Percentiles rank a stretch among this genome's conserved stretches.
These are phyloP conservation scores for Nemophila menziesii DNA, from an alignment of 257 asterid species.

Conservation along the genomic window DNA sequence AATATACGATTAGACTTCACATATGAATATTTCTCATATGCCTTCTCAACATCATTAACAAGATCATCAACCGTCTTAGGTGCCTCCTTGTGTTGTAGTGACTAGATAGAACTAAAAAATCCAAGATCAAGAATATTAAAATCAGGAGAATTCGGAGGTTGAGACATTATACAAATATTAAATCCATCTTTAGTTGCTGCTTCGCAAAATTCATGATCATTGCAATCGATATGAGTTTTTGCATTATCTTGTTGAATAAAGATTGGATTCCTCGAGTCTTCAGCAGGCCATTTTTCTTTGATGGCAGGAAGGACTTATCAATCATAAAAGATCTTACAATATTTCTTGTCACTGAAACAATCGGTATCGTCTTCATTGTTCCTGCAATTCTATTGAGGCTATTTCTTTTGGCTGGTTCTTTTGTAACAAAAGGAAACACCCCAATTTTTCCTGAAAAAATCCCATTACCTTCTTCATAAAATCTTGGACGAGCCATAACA, in stretches of 20 bases:
- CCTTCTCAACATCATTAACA: neutral
- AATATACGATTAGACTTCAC: constrained; percentile 1
- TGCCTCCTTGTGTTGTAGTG: neutral
- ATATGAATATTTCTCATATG: constrained; percentile 1
- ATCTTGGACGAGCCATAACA: constrained; percentile 4
- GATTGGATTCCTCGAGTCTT: neutral
- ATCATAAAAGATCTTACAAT: neutral
- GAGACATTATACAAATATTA: constrained; percentile 1
- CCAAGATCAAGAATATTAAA: neutral
- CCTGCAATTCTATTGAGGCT: neutral
- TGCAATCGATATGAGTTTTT: constrained; percentile 2
- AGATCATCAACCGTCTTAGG: neutral
- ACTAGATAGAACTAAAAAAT: neutral
- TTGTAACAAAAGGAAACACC: neutral
- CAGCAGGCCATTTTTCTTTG: constrained; percentile 5
- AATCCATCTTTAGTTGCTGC: neutral
- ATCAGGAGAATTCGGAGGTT: constrained; percentile 2
- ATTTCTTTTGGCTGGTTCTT: neutral
- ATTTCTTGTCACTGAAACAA: neutral
- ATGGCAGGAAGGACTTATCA: neutral
- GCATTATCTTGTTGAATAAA: constrained; percentile 11
- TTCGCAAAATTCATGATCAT: neutral
- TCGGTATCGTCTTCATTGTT: neutral
- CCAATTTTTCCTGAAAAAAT: constrained; percentile 4
- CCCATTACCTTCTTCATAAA: neutral